Evolutionary conservation across 2,329 filamentous ascomycete genomes (phyloP).

Genomic region (Stachybotrys chlorohalonatus): DNA sequence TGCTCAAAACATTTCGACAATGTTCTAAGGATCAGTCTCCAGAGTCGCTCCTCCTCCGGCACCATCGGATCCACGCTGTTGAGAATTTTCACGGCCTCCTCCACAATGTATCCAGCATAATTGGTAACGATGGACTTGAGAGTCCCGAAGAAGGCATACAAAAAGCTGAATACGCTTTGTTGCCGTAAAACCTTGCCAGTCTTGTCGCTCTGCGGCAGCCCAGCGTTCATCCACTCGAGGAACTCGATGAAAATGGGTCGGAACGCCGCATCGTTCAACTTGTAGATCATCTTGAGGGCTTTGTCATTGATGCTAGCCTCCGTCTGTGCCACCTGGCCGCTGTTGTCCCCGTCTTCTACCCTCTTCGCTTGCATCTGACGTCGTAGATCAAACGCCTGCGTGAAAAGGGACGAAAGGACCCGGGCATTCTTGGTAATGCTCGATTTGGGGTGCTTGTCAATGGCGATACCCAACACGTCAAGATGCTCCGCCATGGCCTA

Average conservation of each 20-base stretch:
- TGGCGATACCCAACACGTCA: conserved; percentile 57
- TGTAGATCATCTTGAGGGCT: conserved; percentile 85
- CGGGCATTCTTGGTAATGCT: conserved; percentile 67
- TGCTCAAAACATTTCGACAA: conserved; percentile 71
- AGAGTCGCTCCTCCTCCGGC: conserved; percentile 48
- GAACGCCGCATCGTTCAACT: conserved; percentile 91
- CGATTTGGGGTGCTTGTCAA: conserved; percentile 71
- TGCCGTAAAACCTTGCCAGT: conserved; percentile 52
- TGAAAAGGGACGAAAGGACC: conserved; percentile 56
- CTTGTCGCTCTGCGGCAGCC: conserved; percentile 52
- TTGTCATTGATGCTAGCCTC: conserved; percentile 61
- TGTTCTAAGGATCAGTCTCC: conserved; percentile 60
- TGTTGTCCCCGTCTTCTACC: conserved; percentile 25
- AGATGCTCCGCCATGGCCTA: conserved; percentile 62
- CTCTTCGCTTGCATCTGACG: conserved; percentile 39
- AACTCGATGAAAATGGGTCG: conserved; percentile 80
- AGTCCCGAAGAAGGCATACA: conserved; percentile 69
- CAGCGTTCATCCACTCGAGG: conserved; percentile 67
- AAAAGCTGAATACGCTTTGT: conserved; percentile 73
- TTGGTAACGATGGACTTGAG: conserved; percentile 91
- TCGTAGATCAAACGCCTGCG: conserved; percentile 56
- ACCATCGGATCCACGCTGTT: conserved; percentile 35
- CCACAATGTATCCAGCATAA: conserved; percentile 79
- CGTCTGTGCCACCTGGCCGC: conserved; percentile 44
- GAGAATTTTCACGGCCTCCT: conserved; percentile 61